Evolutionary conservation across 345 rosid species (phyloP), one percentile per base, ranked within the genome.

Genomic region (rapeseed (Brassica napus)): DNA sequence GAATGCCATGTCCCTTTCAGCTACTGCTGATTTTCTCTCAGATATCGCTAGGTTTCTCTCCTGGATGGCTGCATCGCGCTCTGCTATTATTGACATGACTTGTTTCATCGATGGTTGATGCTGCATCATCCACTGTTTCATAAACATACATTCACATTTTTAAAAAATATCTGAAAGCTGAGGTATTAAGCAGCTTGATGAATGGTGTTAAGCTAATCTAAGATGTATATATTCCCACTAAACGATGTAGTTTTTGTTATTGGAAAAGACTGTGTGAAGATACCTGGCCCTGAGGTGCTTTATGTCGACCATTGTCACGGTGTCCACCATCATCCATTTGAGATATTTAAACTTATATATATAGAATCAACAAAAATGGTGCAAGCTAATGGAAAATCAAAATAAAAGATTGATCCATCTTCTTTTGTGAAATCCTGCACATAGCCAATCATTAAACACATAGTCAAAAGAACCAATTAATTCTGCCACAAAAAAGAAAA

Each of bases 41-140:
- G 99, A 87, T 76, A 96, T 65, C 16, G 98, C 99, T 66, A 90
- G 81, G 67, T 96, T 90, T 83, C 94, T 88, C 82, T 96, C 98
- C 76, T 90, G 97, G 35, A 96, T 81, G 6, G 98, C 97, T 69
- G 94, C 97, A 86, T 96, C 99, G 21, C 98, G 88, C 86, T 96
- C 98, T 18, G 97, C 94, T 88, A 96, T 92, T 72, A 96, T 89
- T 58, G 89, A 83, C 98, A 96, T 96, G 69, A 96, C 93, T 86
- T 96, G 99, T 87, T 96, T 96, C 98, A 96, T 96, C 8, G 99
- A 90, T 61, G 98, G 99, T 85, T 92, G 98, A 83, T 89, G 89
- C 79, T 88, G 99, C 94, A 90, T 85, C 85, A 90, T 77, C 98
- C 97, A 92, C 97, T 95, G 90, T 81, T 79, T 71, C 73, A 83